Evolutionary conservation across 192 early-diverging fungal species (phyloP).

Genomic region (Backusella parvicylindrica): DNA sequence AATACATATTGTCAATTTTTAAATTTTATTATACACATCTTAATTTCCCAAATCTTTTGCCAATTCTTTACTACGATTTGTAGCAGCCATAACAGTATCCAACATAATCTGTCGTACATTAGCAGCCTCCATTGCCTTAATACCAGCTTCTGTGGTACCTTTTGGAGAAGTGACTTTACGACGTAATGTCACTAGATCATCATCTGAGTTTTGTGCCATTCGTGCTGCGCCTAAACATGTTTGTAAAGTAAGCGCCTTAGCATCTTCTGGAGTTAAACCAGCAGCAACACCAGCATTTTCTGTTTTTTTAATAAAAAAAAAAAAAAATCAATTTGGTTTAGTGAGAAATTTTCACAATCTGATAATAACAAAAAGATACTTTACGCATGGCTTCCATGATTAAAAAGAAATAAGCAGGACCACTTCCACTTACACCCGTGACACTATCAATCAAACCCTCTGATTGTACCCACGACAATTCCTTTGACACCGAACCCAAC

Average conservation of each 20-base stretch:
- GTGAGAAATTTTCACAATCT: too few species aligned
- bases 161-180: conserved; percentile 89
- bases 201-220: conserved; percentile 71
- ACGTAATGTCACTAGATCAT: conserved; percentile 70
- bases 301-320: conserved; percentile 69
- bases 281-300: conserved; percentile 73
- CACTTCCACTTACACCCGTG: conserved; percentile 80
- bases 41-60: conserved; percentile 56
- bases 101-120: conserved; percentile 52
- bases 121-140: conserved; percentile 68
- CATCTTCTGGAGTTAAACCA: conserved; percentile 72
- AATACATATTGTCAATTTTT: background rate
- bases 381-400: conserved; percentile 77
- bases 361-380: background rate
- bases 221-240: conserved; percentile 91
- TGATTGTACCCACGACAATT: conserved; percentile 71
- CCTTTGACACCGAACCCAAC: conserved; percentile 68
- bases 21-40: background rate
- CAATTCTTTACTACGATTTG: conserved; percentile 64
- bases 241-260: conserved; percentile 79
- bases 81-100: conserved; percentile 62
- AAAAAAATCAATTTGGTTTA: too few species aligned
- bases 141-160: conserved; percentile 90
- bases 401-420: conserved; percentile 92
- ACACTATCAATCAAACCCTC: conserved; percentile 80